Percentiles rank a stretch among this genome's conserved stretches.
These are phyloP conservation scores for Colletotrichum sp. DNA, from an alignment of 2,329 filamentous ascomycete genomes.

Conservation along the genomic window DNA sequence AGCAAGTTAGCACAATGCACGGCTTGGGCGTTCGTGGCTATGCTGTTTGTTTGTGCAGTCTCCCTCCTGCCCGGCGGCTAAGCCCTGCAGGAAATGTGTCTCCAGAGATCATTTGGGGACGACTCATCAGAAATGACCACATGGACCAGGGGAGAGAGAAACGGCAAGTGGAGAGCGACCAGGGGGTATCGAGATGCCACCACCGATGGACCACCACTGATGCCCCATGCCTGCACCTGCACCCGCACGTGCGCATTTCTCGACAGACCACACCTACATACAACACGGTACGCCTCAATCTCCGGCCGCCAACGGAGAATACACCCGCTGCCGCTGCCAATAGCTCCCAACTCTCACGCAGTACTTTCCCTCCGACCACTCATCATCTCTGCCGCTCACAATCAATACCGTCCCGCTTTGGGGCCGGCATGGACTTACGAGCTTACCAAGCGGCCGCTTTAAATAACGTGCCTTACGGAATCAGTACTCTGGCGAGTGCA, in stretches of 20 bases:
- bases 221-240: not conserved
- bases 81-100: not conserved
- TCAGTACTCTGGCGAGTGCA: not conserved
- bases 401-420: not conserved
- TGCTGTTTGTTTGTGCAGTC: constrained; percentile 1
- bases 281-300: not conserved
- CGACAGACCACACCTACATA: not conserved
- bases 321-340: not conserved
- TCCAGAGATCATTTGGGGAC: not conserved
- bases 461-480: constrained; percentile 9
- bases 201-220: not conserved
- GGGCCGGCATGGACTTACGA: not conserved
- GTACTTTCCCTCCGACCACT: not conserved
- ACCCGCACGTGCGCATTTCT: constrained; percentile 4
- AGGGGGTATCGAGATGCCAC: not conserved
- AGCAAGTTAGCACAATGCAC: not conserved
- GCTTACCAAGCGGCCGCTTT: not conserved
- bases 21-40: not conserved
- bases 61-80: not conserved
- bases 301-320: not conserved
- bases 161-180: constrained; percentile 3
- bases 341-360: not conserved
- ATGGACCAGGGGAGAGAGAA: not conserved
- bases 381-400: not conserved
- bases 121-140: not conserved